phyloP scores from a whole-genome alignment of 495 filamentous ascomycete species.

The Aspergillus cavernicola region DNA sequence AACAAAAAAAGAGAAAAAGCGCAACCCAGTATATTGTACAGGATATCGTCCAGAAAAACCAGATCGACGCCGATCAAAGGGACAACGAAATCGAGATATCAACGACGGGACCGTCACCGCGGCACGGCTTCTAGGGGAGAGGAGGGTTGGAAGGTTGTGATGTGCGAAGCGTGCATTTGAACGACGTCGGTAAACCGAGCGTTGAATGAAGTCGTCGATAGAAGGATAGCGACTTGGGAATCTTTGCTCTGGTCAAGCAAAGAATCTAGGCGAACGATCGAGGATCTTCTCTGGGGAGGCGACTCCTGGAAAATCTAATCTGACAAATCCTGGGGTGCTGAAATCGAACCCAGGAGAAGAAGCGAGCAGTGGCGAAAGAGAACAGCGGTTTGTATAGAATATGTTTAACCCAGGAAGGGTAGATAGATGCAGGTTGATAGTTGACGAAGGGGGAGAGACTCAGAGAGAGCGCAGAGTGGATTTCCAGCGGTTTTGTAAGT shows the following conservation, averaged over 20 bases:
- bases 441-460: neutral
- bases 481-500: constrained; percentile 12
- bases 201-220: constrained; percentile 3
- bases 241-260: constrained; percentile 6
- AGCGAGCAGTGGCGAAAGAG: neutral
- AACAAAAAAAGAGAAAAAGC: constrained; percentile 20
- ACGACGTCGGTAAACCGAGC: constrained; percentile 33
- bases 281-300: constrained; percentile 10
- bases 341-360: constrained; percentile 7
- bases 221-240: neutral
- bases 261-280: constrained; percentile 5
- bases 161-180: constrained; percentile 49
- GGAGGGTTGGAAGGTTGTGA: constrained; percentile 34
- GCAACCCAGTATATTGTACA: constrained; percentile 48
- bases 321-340: constrained; percentile 6
- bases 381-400: neutral
- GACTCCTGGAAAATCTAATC: constrained; percentile 7
- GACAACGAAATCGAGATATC: constrained; percentile 21
- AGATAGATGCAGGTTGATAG: neutral
- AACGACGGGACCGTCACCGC: constrained; percentile 41
- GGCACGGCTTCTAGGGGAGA: constrained; percentile 45
- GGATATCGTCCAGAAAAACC: constrained; percentile 45
- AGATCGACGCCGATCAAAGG: constrained; percentile 37
- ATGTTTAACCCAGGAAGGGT: constrained; percentile 15
- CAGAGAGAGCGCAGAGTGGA: neutral